Evolutionary conservation across 257 asterid species (phyloP), one percentile per base, ranked within the genome.

Genomic region (Solanum gracilifrons): DNA sequence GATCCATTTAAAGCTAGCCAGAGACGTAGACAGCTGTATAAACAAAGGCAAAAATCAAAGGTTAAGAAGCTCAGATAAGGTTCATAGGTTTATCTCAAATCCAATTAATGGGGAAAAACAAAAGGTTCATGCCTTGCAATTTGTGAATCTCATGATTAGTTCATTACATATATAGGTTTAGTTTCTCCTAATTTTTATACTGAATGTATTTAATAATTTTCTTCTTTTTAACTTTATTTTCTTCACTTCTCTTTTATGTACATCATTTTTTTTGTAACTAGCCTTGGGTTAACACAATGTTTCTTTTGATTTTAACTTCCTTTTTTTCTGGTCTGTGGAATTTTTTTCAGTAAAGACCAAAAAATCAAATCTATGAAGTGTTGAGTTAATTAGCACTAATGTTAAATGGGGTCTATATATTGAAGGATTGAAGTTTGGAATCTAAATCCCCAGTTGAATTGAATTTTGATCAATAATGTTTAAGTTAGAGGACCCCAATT

Each of bases 1-100:
- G 98, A 96, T 88, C 99, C 99, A 9, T 96, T 90, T 89, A 88
- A 88, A 69, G 77, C 84, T 2, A 88, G 88, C 83, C 88, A 82
- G 79, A 86, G 75, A 64, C 88, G 83, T 15, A 90, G 25, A 87
- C 69, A 89, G 82, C 90, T 92, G 91, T 87, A 68, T 77, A 83
- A 79, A 64, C 82, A 86, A 51, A 86, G 46, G 85, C 90, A 87
- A 37, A 77, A 85, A 41, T 86, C 90, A 7, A 86, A 90, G 87
- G 87, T 64, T 73, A 92, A 87, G 86, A 92, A 88, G 85, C 58
- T 13, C 29, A 72, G 58, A 31, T 41, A 13, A 72, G 55, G 72
- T 64, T 16, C 9, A n/a, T 33, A 48, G 27, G 43, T 25, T n/a
- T 25, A 27, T 16, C 71, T 27, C 35, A 74, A 85, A 27, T 86